Evolutionary conservation across 306 rosid genomes (phyloP).

Genomic region (Quillaja saponaria): DNA sequence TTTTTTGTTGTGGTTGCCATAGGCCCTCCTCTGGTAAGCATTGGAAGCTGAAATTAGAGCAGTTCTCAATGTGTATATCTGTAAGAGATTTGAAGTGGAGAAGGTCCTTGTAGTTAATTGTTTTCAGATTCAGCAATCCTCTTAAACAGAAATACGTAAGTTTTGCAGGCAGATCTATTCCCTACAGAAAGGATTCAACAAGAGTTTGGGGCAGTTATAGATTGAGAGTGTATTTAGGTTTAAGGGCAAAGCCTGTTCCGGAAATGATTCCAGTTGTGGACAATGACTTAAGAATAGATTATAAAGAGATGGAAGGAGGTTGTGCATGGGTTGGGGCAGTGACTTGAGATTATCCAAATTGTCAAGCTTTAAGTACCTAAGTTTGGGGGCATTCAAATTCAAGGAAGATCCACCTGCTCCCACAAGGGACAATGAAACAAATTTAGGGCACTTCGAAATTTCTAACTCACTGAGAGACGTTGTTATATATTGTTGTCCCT

Average conservation of each 20-base stretch:
- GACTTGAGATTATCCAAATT: conserved; percentile 1
- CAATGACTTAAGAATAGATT: not conserved
- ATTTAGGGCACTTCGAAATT: not conserved
- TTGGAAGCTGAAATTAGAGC: conserved; percentile 20
- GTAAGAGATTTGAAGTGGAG: conserved; percentile 16
- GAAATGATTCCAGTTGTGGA: conserved; percentile 28
- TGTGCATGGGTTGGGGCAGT: conserved; percentile 1
- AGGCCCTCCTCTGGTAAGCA: conserved; percentile 32
- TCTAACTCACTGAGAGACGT: not conserved
- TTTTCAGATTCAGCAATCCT: not conserved
- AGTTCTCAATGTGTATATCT: rapidly evolving
- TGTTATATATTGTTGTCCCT: no score
- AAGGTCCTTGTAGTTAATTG: not conserved
- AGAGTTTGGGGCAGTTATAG: not conserved
- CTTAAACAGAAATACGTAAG: rapidly evolving
- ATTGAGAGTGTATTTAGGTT: not conserved
- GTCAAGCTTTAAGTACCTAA: not conserved
- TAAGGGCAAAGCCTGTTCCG: conserved; percentile 21
- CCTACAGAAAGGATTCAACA: conserved; percentile 26
- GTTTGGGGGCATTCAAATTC: not conserved
- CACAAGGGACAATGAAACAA: not conserved
- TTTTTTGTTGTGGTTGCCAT: no score
- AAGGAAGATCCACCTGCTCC: not conserved
- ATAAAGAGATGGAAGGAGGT: conserved; percentile 19
- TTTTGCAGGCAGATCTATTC: conserved; percentile 19